Evolutionary conservation across 805 yeast species (phyloP).

Genomic region (Pichia paraexigua): DNA sequence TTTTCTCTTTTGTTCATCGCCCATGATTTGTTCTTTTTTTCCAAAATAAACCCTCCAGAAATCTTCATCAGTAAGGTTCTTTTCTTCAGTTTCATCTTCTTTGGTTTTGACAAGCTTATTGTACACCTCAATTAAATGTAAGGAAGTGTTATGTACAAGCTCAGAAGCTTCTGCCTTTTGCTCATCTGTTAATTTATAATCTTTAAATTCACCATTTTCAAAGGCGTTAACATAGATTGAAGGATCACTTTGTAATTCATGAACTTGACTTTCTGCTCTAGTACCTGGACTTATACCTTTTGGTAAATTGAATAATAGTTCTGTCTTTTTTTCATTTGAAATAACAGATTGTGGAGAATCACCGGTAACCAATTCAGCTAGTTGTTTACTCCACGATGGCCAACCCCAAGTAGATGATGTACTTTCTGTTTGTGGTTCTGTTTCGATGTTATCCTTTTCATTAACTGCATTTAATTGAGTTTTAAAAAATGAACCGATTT

Average conservation of each 20-base stretch:
- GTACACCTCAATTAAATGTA: constrained; percentile 48
- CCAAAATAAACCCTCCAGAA: constrained; percentile 75
- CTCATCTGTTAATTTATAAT: constrained; percentile 39
- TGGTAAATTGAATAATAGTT: constrained; percentile 38
- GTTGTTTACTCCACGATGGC: constrained; percentile 7
- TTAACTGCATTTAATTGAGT: not conserved
- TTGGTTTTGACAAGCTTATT: constrained; percentile 52
- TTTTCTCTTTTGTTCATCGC: constrained; percentile 60
- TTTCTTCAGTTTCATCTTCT: not conserved
- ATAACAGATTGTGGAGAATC: constrained; percentile 10
- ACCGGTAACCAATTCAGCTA: constrained; percentile 1
- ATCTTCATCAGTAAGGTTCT: constrained; percentile 38
- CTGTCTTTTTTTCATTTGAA: constrained; percentile 29
- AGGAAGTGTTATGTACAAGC: constrained; percentile 37
- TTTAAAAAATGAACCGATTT: constrained; percentile 46
- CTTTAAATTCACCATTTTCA: constrained; percentile 29
- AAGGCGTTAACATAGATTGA: constrained; percentile 33
- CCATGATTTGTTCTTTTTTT: constrained; percentile 43
- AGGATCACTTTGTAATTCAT: constrained; percentile 43
- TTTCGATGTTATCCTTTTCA: not conserved
- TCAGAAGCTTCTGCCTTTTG: constrained; percentile 34
- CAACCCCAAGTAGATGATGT: constrained; percentile 10
- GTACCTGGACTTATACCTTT: constrained; percentile 34
- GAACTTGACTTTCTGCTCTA: constrained; percentile 57
- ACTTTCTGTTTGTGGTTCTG: constrained; percentile 1